phyloP scores from a whole-genome alignment of 1,284 basidiomycete species.

The Ceratobasidium sp. region DNA sequence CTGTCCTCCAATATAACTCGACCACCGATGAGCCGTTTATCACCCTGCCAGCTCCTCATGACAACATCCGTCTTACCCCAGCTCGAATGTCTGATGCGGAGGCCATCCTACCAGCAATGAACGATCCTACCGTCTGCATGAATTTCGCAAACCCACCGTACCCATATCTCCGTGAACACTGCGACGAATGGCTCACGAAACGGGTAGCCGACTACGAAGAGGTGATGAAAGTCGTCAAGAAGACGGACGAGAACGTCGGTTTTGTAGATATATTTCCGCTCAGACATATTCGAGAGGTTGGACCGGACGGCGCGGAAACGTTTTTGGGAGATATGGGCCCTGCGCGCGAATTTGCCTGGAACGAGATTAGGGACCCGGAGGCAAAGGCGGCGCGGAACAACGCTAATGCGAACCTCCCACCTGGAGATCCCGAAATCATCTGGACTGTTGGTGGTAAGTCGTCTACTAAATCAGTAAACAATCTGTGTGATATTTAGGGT shows the following conservation, averaged over 20 bases:
- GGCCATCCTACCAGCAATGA: conserved; percentile 39
- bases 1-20: conserved; percentile 38
- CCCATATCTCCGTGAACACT: conserved; percentile 48
- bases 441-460: conserved; percentile 48
- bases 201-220: conserved; percentile 27
- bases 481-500: neutral
- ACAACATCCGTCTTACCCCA: conserved; percentile 48
- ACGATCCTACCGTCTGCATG: conserved; percentile 46
- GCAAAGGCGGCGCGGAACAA: conserved; percentile 42
- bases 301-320: conserved; percentile 43
- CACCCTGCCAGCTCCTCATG: conserved; percentile 45
- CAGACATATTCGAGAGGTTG: conserved; percentile 48
- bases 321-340: conserved; percentile 47
- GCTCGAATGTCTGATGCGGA: conserved; percentile 45
- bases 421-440: conserved; percentile 47
- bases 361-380: conserved; percentile 42
- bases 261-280: conserved; percentile 43
- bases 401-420: conserved; percentile 40
- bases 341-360: conserved; percentile 39
- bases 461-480: neutral
- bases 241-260: conserved; percentile 17
- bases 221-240: conserved; percentile 29
- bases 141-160: conserved; percentile 45
- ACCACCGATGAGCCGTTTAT: conserved; percentile 48
- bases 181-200: conserved; percentile 40